Evolutionary conservation across 1,284 basidiomycete species (phyloP).

Genomic region (Ceratobasidium sp.): DNA sequence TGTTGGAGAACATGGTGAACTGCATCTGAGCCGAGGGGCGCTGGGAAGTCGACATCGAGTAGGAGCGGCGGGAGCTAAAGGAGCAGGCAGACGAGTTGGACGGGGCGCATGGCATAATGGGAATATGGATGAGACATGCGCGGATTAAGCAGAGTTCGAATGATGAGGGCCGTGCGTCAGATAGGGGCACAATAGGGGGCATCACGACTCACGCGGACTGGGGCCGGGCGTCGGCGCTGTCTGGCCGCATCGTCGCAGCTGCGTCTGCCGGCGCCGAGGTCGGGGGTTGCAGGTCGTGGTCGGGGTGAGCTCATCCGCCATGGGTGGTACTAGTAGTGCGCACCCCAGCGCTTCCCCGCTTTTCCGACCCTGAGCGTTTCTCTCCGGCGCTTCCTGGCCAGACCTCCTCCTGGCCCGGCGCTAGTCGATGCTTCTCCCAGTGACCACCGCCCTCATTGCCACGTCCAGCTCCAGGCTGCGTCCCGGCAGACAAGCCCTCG

Average conservation of each 20-base stretch:
- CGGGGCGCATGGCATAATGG: background rate
- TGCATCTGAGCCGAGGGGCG: conserved; percentile 33
- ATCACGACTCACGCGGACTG: conserved; percentile 30
- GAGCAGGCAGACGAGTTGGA: background rate
- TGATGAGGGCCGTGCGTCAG: conserved; percentile 9
- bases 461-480: too few relatives aligned
- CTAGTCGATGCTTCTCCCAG: background rate
- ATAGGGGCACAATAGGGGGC: conserved; percentile 24
- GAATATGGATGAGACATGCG: conserved; percentile 11
- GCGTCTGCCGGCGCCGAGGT: background rate
- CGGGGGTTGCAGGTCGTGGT: background rate
- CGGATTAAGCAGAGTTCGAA: conserved; percentile 24
- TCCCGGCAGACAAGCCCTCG: too few relatives aligned
- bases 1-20: conserved; percentile 42
- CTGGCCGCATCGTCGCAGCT: background rate
- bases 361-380: conserved; percentile 13
- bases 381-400: conserved; percentile 2
- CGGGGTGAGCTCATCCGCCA: background rate
- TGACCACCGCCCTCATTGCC: too few relatives aligned
- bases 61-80: conserved; percentile 29
- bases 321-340: background rate
- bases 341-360: conserved; percentile 1
- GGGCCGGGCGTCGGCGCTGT: conserved; percentile 7
- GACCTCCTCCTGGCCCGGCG: background rate
- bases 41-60: conserved; percentile 40